phyloP scores from a whole-genome alignment of 2,329 filamentous ascomycete species.

The Colletotrichum scovillei region DNA sequence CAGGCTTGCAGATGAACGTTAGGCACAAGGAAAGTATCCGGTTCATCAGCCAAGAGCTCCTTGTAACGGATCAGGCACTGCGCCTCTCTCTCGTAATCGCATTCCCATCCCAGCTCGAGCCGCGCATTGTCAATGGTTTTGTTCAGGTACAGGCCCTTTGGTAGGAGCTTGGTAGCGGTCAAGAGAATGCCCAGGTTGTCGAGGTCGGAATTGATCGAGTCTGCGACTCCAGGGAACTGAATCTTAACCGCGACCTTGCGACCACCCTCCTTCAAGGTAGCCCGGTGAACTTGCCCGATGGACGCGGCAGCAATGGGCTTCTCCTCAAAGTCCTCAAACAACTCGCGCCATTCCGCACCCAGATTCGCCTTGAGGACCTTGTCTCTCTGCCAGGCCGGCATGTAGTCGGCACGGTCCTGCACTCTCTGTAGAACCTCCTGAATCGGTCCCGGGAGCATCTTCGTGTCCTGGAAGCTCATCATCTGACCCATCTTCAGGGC shows the following conservation, averaged over 20 bases:
- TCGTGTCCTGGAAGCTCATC: slow-evolving; percentile 97
- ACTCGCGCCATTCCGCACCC: slow-evolving; percentile 83
- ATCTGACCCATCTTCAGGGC: slow-evolving; percentile 98
- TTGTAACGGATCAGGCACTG: slow-evolving; percentile 82
- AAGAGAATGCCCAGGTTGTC: slow-evolving; percentile 93
- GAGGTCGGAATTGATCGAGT: slow-evolving; percentile 95
- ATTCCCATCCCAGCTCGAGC: slow-evolving; percentile 94
- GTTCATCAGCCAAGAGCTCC: slow-evolving; percentile 79
- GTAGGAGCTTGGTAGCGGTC: slow-evolving; percentile 88
- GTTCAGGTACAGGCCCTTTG: slow-evolving; percentile 92
- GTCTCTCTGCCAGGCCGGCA: slow-evolving; percentile 94
- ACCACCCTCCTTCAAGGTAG: slow-evolving; percentile 79
- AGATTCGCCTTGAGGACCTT: slow-evolving; percentile 83
- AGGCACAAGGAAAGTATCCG: slow-evolving; percentile 82
- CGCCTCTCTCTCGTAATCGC: slow-evolving; percentile 92
- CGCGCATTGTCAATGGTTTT: slow-evolving; percentile 98
- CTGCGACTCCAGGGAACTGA: slow-evolving; percentile 95
- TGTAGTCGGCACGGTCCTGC: slow-evolving; percentile 96
- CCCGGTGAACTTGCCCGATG: slow-evolving; percentile 95
- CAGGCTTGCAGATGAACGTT: slow-evolving; percentile 82
- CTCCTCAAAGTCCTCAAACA: slow-evolving; percentile 89
- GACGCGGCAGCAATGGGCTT: slow-evolving; percentile 94
- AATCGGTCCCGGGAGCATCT: slow-evolving; percentile 89
- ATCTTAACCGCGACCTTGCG: slow-evolving; percentile 92
- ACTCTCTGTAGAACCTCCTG: slow-evolving; percentile 93